Conservation (phyloP, 805 yeast genomes). For the Candida xyloterini region DNA sequence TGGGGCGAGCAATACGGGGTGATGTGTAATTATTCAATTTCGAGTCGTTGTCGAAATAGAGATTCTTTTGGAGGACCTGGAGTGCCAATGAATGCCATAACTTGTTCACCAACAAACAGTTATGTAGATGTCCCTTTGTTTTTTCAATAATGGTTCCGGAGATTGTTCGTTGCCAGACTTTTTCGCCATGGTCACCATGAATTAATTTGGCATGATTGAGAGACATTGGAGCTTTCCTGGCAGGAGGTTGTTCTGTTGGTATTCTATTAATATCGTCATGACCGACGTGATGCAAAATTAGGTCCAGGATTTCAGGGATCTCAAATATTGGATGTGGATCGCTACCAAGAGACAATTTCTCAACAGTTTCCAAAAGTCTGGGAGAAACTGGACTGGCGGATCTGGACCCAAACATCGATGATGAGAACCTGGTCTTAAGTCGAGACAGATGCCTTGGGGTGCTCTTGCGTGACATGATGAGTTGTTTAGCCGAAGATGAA, state of each 20-base stretch:
- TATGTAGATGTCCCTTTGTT: conserved; percentile 29
- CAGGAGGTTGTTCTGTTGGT: conserved; percentile 62
- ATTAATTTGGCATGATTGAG: conserved; percentile 65
- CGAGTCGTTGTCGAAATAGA: conserved; percentile 50
- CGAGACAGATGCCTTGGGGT: conserved; percentile 6
- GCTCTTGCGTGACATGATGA: conserved; percentile 15
- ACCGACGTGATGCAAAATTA: conserved; percentile 62
- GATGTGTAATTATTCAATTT: conserved; percentile 32
- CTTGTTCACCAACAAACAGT: conserved; percentile 67
- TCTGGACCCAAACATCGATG: conserved; percentile 32
- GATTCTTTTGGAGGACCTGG: conserved; percentile 51
- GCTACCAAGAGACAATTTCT: conserved; percentile 11
- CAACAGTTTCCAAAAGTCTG: conserved; percentile 5
- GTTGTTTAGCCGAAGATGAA: conserved; percentile 17
- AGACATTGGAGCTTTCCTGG: conserved; percentile 67
- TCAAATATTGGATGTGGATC: conserved; percentile 46
- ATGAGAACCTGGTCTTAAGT: conserved; percentile 15
- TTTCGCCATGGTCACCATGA: conserved; percentile 41
- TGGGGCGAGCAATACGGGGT: conserved; percentile 14
- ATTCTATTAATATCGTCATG: conserved; percentile 40
- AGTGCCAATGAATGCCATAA: conserved; percentile 58
- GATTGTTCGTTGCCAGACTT: conserved; percentile 36
- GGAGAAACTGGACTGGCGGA: conserved; percentile 7
- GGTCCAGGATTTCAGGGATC: conserved; percentile 71
- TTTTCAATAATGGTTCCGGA: conserved; percentile 13